Evolutionary conservation across 768 basidiomycete genomes (phyloP), one percentile per base, ranked within the genome.

Genomic region (Trametes meyenii): DNA sequence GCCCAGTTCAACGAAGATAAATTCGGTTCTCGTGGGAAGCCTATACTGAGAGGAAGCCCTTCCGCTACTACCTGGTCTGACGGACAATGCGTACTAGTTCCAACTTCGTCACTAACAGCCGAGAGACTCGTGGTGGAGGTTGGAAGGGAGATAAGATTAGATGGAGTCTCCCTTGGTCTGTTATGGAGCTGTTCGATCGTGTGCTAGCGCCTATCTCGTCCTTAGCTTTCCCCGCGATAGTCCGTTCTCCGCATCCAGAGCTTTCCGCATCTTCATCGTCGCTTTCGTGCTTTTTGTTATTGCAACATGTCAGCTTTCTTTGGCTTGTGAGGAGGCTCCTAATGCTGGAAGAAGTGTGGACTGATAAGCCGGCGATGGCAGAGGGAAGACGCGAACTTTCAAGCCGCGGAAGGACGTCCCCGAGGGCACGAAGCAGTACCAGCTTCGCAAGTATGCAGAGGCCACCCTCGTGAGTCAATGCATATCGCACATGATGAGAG

Each of bases 371-470:
- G 49, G n/a, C 62, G 53, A 62, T 55, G 42, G 35, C 66, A 94
- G 93, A 48, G 92, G 90, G 43, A 95, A 94, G 79, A 92, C 91
- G 39, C 87, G 93, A 57, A 95, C 96, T 17, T 98, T 98, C 84
- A 96, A 96, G 72, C 96, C 96, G 29, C 89, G 94, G 69, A 94
- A 92, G 76, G 92, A 94, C 73, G 89, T 95, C 23, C 91, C 94
- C 5, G 94, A 96, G 74, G 96, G 96, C 42, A 96, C 96, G 40
- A 96, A 96, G 76, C 96, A 98, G 73, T 98, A 96, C 73, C 96
- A 98, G 77, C 80, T 99, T 65, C 88, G 97, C 75, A 98, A 98
- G 81, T 98, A 96, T 71, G 94, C 94, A 8, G 94, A 95, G 72
- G 94, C 94, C n/a, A 96, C 95, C 29, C 77, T 96, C 73, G 94